Conservation (phyloP, 2,329 filamentous ascomycete species). For the Fusarium coffeatum region DNA sequence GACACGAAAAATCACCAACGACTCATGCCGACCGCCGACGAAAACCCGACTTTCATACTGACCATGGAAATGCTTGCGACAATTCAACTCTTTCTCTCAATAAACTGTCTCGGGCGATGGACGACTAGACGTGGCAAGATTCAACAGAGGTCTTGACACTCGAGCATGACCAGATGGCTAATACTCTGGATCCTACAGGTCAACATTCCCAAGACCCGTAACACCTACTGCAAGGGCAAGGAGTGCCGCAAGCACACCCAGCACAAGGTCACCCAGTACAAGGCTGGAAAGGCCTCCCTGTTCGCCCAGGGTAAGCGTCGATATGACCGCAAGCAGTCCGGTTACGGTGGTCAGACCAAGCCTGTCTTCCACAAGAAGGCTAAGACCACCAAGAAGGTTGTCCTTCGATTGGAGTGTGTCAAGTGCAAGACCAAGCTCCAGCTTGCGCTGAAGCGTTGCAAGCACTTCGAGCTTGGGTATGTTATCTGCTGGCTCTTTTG, state of each 20-base stretch:
- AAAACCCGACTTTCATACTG: conserved; percentile 1
- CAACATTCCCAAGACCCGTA: conserved; percentile 98
- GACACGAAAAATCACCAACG: conserved; percentile 36
- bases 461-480: conserved; percentile 99
- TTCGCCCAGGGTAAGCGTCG: conserved; percentile 99
- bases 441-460: conserved; percentile 99
- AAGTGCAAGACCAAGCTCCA: conserved; percentile 98
- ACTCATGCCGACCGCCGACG: conserved; percentile 32
- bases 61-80: conserved; percentile 6
- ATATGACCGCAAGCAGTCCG: conserved; percentile 99
- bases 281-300: conserved; percentile 94
- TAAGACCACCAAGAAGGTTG: conserved; percentile 99
- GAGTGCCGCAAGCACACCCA: conserved; percentile 92
- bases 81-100: conserved; percentile 11
- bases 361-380: conserved; percentile 99
- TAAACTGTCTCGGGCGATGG: conserved; percentile 40
- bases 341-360: conserved; percentile 99
- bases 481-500: conserved; percentile 52
- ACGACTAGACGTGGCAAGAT: conserved; percentile 17
- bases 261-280: conserved; percentile 97
- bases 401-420: conserved; percentile 97
- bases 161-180: conserved; percentile 43
- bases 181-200: conserved; percentile 68
- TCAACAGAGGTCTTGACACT: conserved; percentile 21
- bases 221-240: conserved; percentile 98